These are phyloP conservation scores for Oryza glumipatula DNA, from an alignment of 176 grass and related monocot genomes.

Conservation along the genomic window DNA sequence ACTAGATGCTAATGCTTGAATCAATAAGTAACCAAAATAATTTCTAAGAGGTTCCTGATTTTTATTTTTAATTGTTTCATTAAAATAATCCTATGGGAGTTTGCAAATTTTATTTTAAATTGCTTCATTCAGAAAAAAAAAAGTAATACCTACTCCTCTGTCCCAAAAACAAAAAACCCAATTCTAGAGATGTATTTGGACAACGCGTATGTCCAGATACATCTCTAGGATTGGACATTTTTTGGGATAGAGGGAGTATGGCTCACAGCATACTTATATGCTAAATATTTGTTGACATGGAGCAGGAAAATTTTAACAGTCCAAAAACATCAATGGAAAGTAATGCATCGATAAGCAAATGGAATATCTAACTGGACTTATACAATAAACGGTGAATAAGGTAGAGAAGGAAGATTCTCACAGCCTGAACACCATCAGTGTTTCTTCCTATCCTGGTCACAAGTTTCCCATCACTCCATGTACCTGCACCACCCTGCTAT, in stretches of 20 bases:
- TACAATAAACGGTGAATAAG: conserved; percentile 21
- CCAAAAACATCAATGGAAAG: neutral
- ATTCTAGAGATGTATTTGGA: too few relatives aligned
- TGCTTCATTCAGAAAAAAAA: neutral
- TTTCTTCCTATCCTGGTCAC: conserved; percentile 98
- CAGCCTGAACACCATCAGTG: conserved; percentile 90
- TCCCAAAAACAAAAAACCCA: too few relatives aligned
- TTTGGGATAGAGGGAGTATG: neutral
- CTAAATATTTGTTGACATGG: neutral
- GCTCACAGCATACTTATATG: neutral
- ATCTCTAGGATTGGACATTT: too few relatives aligned
- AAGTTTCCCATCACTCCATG: conserved; percentile 99
- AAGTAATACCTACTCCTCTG: neutral
- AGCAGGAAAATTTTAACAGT: neutral
- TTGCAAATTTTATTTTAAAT: conserved; percentile 15
- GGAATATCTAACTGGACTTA: conserved; percentile 13
- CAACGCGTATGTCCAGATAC: too few relatives aligned
- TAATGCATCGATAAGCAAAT: conserved; percentile 23
- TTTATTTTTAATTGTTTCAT: conserved; percentile 8
- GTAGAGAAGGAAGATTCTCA: conserved; percentile 57
- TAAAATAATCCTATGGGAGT: neutral
- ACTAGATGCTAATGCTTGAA: conserved; percentile 15
- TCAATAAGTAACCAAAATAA: neutral
- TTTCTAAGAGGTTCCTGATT: neutral
- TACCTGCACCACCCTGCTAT: conserved; percentile 99